A percentile compares a stretch with the other conserved stretches of the same genome.
Evolutionary conservation across 371 early-diverging fungal species (phyloP).

Genomic region (Apophysomyces elegans): DNA sequence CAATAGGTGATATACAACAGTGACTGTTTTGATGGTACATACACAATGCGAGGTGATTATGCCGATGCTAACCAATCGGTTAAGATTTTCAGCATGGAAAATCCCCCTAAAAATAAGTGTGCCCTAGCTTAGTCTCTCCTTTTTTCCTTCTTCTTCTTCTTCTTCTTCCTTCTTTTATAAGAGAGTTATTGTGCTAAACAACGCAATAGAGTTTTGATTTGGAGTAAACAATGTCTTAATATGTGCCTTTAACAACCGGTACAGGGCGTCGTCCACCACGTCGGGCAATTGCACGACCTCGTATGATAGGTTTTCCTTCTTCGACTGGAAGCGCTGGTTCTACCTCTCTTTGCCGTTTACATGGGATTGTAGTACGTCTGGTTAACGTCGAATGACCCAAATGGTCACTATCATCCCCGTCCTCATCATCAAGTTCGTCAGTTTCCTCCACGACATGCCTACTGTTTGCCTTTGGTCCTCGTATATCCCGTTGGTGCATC

Average conservation of each 20-base stretch:
- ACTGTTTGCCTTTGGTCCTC: conserved; percentile 3
- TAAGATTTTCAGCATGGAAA: too few species aligned
- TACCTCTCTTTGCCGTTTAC: neutral
- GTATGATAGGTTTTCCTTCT: neutral
- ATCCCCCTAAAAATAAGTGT: too few species aligned
- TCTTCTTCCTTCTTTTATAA: neutral
- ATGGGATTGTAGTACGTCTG: neutral
- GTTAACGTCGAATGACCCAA: neutral
- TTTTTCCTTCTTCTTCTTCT: neutral
- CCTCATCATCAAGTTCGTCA: neutral
- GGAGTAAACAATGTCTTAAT: neutral
- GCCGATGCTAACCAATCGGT: too few species aligned
- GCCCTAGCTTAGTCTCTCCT: too few species aligned
- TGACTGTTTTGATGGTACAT: too few species aligned
- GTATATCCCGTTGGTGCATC: neutral
- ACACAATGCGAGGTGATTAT: too few species aligned
- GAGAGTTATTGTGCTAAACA: neutral
- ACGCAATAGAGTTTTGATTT: neutral
- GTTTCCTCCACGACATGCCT: neutral
- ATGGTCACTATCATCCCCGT: neutral
- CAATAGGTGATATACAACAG: too few species aligned
- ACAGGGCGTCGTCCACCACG: conserved; percentile 5
- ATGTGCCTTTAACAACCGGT: neutral
- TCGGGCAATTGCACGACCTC: neutral
- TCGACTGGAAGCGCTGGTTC: neutral